Percentiles rank a stretch among this genome's conserved stretches.
These are phyloP conservation scores for Microthlaspi erraticum DNA, from an alignment of 345 rosid species.

Conservation along the genomic window DNA sequence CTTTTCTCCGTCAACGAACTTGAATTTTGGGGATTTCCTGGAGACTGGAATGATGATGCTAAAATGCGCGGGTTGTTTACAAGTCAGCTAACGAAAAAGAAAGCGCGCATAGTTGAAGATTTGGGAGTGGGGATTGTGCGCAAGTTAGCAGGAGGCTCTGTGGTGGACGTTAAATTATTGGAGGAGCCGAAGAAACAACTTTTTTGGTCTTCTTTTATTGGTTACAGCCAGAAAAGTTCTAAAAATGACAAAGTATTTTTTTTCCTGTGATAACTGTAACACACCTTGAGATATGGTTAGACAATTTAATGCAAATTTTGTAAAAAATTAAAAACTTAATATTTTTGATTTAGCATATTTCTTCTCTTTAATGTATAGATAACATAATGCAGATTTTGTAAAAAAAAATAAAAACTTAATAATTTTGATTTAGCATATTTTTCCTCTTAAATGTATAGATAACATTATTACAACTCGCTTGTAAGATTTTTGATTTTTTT, in stretches of 20 bases:
- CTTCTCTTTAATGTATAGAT: neutral
- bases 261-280: conserved; percentile 25
- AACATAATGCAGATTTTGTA: neutral
- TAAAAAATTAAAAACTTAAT: neutral
- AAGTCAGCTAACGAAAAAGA: conserved; percentile 25
- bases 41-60: conserved; percentile 18
- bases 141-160: conserved; percentile 30
- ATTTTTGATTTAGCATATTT: neutral
- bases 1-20: conserved; percentile 35
- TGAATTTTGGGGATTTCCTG: conserved; percentile 5
- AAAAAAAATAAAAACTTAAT: neutral
- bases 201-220: conserved; percentile 17
- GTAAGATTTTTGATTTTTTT: conserved; percentile 3
- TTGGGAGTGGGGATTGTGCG: conserved; percentile 22
- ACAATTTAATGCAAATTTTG: conserved; percentile 18
- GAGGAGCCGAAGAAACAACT: conserved; percentile 3
- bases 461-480: neutral
- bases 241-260: conserved; percentile 9
- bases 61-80: conserved; percentile 42
- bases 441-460: neutral
- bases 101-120: conserved; percentile 21
- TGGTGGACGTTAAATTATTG: conserved; percentile 46
- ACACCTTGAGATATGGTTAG: conserved; percentile 15
- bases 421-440: neutral
- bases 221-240: conserved; percentile 34